Evolutionary conservation across 1,284 basidiomycete genomes (phyloP), one percentile per base, ranked within the genome.

Genomic region (Leccinum pachyderme): DNA sequence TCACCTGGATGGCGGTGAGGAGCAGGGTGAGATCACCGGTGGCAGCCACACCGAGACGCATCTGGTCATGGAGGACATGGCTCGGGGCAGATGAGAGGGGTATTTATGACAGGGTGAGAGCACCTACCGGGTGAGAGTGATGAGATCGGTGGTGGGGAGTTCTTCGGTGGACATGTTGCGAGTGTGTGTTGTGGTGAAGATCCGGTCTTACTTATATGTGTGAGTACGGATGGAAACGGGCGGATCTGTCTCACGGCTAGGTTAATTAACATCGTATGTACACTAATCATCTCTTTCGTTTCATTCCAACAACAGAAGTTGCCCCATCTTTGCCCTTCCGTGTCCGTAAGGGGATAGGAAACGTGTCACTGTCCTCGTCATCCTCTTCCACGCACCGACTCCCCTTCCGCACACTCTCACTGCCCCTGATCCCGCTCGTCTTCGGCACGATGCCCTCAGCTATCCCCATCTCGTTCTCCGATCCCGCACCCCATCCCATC

Each of bases 21-120:
- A 99, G 81, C 60, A 99, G 77, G 15, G 97, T 99, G 54, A 99
- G 79, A 76, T 99, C 97, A 61, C 97, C 96, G 1, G 91, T 92
- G 11, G 94, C 94, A 11, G 81, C 73, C 11, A 82, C 73, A 44
- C 93, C 93, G 32, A 95, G 78, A 55, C 85, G 84, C 63, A 90
- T 75, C 73, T 95, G 93, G 70, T 93, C 89, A 52, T 79, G 79
- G 52, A 96, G 81, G 68, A 96, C 91, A 79, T 95, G 92, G 59
- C 91, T 93, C 53, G 37, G 57, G 47, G 51, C 28, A 39, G 9
- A 15, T 57, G 43, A 62, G 59, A 49, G 39, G 39, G 12, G 51
- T n/a, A 28, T 39, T 13, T 52, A 22, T 24, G 50, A 47, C 5
- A 13, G 13, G 47, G 7, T 13, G n/a, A 18, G n/a, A 18, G 11